These are phyloP conservation scores for Talaromyces sp. DNA, from an alignment of 2,329 filamentous ascomycete species.

Conservation along the genomic window DNA sequence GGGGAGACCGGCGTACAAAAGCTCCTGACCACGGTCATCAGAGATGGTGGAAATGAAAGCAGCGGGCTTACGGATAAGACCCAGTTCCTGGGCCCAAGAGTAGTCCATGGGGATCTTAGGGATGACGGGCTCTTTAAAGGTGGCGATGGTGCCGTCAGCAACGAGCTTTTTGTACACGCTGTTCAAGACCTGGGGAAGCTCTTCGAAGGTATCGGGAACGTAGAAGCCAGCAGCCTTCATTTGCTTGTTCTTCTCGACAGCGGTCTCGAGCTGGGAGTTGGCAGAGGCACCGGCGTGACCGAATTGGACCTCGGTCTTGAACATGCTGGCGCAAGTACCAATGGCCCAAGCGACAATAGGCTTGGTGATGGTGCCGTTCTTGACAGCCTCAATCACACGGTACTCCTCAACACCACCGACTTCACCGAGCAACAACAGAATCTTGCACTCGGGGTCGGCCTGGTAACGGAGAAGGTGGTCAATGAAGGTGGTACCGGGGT, in stretches of 20 bases:
- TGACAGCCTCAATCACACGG: constrained; percentile 97
- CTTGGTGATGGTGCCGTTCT: constrained; percentile 93
- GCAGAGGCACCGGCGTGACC: constrained; percentile 97
- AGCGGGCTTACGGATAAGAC: constrained; percentile 98
- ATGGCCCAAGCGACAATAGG: constrained; percentile 99
- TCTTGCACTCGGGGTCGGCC: constrained; percentile 95
- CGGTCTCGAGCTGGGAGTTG: constrained; percentile 99
- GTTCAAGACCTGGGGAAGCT: constrained; percentile 74
- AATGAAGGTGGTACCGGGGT: constrained; percentile 98
- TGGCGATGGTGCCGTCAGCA: constrained; percentile 77
- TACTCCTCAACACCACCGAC: constrained; percentile 99
- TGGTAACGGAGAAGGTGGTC: constrained; percentile 97
- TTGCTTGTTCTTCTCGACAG: constrained; percentile 90
- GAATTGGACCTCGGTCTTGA: constrained; percentile 99
- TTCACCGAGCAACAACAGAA: constrained; percentile 91
- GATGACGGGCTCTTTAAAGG: constrained; percentile 81
- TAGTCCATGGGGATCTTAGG: constrained; percentile 99
- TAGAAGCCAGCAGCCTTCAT: constrained; percentile 94
- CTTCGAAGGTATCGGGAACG: constrained; percentile 96
- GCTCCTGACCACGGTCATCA: constrained; percentile 98
- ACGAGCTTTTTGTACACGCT: constrained; percentile 86
- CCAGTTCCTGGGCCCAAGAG: constrained; percentile 98
- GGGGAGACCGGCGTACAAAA: constrained; percentile 97
- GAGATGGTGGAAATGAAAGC: constrained; percentile 99
- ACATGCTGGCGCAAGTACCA: constrained; percentile 98